Conservation (phyloP, 768 basidiomycete genomes). For the Terana coerulea region DNA sequence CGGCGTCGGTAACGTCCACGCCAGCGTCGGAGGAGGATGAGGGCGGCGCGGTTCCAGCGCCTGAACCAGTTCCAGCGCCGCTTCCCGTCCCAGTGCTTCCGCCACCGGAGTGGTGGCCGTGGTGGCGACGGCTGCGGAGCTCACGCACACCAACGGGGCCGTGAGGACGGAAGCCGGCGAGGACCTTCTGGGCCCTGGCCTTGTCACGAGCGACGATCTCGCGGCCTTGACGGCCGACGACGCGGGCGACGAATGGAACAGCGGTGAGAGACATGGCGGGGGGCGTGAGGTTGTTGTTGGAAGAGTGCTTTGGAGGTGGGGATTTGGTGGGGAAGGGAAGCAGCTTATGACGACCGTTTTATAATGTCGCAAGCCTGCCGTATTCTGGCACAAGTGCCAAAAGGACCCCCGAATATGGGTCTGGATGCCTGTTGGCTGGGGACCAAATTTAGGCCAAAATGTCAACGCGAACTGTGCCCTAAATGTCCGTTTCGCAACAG, state of each 20-base stretch:
- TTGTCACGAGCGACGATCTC: slow-evolving; percentile 51
- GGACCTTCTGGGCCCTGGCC: slow-evolving; percentile 50
- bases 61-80: slow-evolving; percentile 5
- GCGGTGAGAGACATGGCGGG: slow-evolving; percentile 20
- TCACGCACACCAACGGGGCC: slow-evolving; percentile 40
- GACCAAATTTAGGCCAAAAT: too few relatives aligned
- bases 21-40: slow-evolving; percentile 24
- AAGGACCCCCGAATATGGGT: too few relatives aligned
- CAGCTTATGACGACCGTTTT: too few relatives aligned
- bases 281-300: not conserved
- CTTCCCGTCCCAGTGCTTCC: slow-evolving; percentile 13
- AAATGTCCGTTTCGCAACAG: too few relatives aligned
- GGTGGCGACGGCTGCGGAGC: slow-evolving; percentile 22
- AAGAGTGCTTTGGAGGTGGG: not conserved
- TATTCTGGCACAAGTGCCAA: slow-evolving; percentile 1
- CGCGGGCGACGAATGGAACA: slow-evolving; percentile 43
- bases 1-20: slow-evolving; percentile 56
- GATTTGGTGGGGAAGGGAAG: not conserved
- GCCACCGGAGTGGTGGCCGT: slow-evolving; percentile 21
- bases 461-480: too few relatives aligned
- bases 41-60: slow-evolving; percentile 6
- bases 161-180: slow-evolving; percentile 51
- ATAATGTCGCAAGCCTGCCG: not conserved
- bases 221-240: slow-evolving; percentile 37
- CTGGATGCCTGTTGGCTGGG: too few relatives aligned